These are phyloP conservation scores for Heracleum sosnowskyi DNA, from an alignment of 129 eudicot species.

Conservation along the genomic window DNA sequence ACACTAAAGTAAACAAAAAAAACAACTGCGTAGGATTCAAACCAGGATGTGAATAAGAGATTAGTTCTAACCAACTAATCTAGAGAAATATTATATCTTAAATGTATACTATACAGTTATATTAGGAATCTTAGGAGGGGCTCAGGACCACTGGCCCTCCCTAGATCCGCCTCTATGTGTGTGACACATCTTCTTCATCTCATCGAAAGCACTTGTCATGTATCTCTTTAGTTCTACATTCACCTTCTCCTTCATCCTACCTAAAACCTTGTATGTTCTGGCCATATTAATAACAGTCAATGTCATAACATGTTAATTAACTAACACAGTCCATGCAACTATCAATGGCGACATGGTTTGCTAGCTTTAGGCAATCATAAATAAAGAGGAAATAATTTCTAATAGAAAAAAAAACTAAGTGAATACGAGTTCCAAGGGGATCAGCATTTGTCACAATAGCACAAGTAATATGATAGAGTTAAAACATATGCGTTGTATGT, in stretches of 20 bases:
- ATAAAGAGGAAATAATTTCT: not conserved
- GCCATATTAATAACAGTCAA: constrained; percentile 1
- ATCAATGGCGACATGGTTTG: not conserved
- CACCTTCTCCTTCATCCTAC: constrained; percentile 50
- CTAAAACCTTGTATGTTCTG: constrained; percentile 44
- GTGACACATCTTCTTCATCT: constrained; percentile 49
- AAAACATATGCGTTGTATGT: not conserved
- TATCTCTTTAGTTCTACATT: constrained; percentile 36
- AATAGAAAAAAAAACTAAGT: not conserved
- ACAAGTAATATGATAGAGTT: not conserved
- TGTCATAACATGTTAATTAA: not conserved
- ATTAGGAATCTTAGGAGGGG: too few species aligned
- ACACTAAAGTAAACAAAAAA: too few species aligned
- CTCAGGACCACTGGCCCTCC: too few species aligned
- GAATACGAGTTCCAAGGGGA: not conserved
- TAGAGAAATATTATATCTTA: too few species aligned
- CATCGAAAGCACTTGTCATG: constrained; percentile 59
- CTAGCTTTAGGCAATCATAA: not conserved
- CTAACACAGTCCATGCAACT: not conserved
- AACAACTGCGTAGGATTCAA: too few species aligned
- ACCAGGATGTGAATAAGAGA: too few species aligned
- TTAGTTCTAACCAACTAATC: too few species aligned
- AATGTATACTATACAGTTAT: too few species aligned
- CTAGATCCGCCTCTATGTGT: too few species aligned
- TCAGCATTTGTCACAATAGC: not conserved